Conservation (phyloP, 306 rosid genomes). For the Comarum palustre region DNA sequence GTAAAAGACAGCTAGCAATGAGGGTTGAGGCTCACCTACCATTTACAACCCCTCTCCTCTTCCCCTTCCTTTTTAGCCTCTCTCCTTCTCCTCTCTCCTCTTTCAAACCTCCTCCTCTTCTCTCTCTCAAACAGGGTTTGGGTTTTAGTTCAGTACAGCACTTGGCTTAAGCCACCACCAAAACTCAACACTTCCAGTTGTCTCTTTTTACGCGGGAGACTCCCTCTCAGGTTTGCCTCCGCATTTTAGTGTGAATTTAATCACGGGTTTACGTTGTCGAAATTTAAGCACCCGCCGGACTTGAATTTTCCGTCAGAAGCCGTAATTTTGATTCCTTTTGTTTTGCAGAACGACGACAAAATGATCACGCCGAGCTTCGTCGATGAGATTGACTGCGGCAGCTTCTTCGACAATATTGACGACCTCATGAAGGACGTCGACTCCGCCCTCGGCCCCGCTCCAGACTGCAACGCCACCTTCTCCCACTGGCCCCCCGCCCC, state of each 20-base stretch:
- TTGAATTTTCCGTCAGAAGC: neutral
- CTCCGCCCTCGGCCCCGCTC: constrained; percentile 30
- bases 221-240: constrained; percentile 17
- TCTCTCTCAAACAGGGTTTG: constrained; percentile 20
- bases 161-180: neutral
- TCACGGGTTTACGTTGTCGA: neutral
- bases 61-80: constrained; percentile 41
- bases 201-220: neutral
- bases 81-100: constrained; percentile 38
- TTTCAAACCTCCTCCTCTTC: constrained; percentile 45
- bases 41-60: constrained; percentile 33
- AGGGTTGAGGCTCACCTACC: constrained; percentile 79
- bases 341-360: constrained; percentile 7
- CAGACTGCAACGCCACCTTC: constrained; percentile 41
- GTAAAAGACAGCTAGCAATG: constrained; percentile 98
- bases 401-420: constrained; percentile 92
- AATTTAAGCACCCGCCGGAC: neutral
- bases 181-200: neutral
- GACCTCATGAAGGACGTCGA: constrained; percentile 65
- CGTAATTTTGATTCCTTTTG: neutral
- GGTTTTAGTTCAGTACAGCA: constrained; percentile 15
- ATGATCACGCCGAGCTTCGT: constrained; percentile 73
- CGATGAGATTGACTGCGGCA: constrained; percentile 82
- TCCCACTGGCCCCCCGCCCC: constrained; percentile 44
- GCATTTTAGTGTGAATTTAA: neutral